Conservation (phyloP, 768 basidiomycete genomes). For the Lactifluus hygrophoroides region DNA sequence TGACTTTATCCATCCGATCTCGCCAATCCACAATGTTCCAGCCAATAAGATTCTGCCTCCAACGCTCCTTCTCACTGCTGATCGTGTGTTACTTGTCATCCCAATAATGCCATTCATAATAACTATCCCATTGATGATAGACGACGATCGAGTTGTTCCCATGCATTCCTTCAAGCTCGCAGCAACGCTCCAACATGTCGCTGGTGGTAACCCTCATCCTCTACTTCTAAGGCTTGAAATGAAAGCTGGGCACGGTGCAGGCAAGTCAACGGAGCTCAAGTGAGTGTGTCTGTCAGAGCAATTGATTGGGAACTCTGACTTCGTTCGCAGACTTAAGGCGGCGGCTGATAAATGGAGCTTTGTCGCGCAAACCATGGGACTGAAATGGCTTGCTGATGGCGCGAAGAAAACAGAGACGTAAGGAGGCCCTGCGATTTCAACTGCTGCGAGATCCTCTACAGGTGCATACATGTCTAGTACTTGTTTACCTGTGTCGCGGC, state of each 20-base stretch:
- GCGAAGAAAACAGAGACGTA: background rate
- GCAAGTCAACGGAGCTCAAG: conserved; percentile 69
- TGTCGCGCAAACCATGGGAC: conserved; percentile 56
- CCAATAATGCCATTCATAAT: background rate
- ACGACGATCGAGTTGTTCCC: conserved; percentile 83
- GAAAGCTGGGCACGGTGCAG: conserved; percentile 75
- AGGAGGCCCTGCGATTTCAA: background rate
- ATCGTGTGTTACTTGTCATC: conserved; percentile 44
- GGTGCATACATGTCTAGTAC: background rate
- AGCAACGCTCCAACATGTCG: conserved; percentile 62
- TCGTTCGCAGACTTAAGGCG: conserved; percentile 54
- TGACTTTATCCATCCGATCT: conserved; percentile 75
- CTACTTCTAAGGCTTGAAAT: conserved; percentile 70
- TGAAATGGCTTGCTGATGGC: conserved; percentile 23
- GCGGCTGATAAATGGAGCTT: conserved; percentile 74
- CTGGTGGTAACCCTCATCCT: conserved; percentile 61
- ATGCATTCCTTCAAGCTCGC: conserved; percentile 80
- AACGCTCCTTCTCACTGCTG: conserved; percentile 70
- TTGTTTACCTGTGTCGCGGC: conserved; percentile 8
- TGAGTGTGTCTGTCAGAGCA: conserved; percentile 21
- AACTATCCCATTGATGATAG: conserved; percentile 28
- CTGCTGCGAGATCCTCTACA: background rate
- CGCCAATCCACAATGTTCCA: conserved; percentile 75
- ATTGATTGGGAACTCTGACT: background rate
- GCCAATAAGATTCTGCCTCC: conserved; percentile 54